Percentiles rank a stretch among this genome's conserved stretches.
phyloP scores from a whole-genome alignment of 2,329 filamentous ascomycete genomes.

The Penicillium thymicola region DNA sequence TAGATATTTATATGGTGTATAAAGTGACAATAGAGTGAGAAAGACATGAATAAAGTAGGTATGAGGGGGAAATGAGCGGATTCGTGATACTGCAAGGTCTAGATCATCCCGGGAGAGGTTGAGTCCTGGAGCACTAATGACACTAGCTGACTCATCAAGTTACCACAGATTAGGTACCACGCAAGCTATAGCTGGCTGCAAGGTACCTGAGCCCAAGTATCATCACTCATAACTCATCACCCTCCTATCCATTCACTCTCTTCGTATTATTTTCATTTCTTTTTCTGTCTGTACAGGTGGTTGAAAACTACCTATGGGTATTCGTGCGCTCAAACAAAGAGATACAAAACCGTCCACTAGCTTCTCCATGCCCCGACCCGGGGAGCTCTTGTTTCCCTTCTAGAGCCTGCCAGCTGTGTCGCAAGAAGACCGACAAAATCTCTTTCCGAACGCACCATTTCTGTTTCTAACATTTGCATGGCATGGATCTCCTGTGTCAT shows the following conservation, averaged over 20 bases:
- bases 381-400: conserved; percentile 10
- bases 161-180: background rate
- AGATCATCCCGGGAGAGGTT: background rate
- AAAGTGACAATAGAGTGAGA: background rate
- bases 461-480: conserved; percentile 36
- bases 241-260: background rate
- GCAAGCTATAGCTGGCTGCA: background rate
- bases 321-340: background rate
- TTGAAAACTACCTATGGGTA: background rate
- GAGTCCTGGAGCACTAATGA: background rate
- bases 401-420: conserved; percentile 20
- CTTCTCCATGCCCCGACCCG: conserved; percentile 30
- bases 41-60: background rate
- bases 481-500: conserved; percentile 39
- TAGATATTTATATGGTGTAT: background rate
- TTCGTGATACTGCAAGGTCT: background rate
- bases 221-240: background rate
- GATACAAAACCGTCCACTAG: background rate
- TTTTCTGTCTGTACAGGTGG: background rate
- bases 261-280: background rate
- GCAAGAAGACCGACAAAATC: conserved; percentile 31
- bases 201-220: background rate
- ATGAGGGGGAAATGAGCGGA: background rate
- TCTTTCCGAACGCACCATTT: conserved; percentile 35
- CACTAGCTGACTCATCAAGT: background rate